Conservation (phyloP, 78 protist species). For the Acrasis kona region DNA sequence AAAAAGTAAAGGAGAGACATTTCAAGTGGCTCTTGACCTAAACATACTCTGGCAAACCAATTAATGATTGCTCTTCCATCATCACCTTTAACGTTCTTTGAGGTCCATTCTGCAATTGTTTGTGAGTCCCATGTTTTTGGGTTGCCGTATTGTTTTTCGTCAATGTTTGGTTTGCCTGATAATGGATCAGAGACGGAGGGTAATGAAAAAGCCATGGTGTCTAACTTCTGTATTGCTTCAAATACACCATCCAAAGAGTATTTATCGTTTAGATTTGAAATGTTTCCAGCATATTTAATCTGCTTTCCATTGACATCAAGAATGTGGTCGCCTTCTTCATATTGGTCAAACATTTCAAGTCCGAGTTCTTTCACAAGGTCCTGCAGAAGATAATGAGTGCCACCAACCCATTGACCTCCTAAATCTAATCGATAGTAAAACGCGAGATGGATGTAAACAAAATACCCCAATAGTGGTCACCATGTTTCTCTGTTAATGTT, state of each 20-base stretch:
- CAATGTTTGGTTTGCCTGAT: too few relatives aligned
- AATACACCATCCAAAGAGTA: not conserved
- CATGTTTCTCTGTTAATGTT: too few relatives aligned
- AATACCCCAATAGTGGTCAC: too few relatives aligned
- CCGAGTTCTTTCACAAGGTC: not conserved
- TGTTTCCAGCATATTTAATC: not conserved
- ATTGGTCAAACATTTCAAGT: not conserved
- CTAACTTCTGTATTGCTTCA: not conserved
- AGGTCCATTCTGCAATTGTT: not conserved
- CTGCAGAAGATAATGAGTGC: not conserved
- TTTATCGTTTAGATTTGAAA: not conserved
- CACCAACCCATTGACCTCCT: constrained; percentile 11
- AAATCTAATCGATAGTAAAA: too few relatives aligned
- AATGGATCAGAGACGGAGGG: too few relatives aligned
- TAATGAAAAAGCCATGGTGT: too few relatives aligned
- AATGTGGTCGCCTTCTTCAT: constrained; percentile 3
- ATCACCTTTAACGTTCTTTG: not conserved
- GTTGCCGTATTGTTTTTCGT: not conserved
- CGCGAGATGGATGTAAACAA: too few relatives aligned
- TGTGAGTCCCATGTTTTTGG: not conserved
- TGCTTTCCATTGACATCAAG: not conserved
- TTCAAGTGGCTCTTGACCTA: not conserved
- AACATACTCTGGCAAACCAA: not conserved
- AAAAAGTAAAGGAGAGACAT: not conserved
- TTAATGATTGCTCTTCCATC: not conserved